Evolutionary conservation across 805 yeast species (phyloP).

Genomic region (Zygosaccharomyces gambellarensis): DNA sequence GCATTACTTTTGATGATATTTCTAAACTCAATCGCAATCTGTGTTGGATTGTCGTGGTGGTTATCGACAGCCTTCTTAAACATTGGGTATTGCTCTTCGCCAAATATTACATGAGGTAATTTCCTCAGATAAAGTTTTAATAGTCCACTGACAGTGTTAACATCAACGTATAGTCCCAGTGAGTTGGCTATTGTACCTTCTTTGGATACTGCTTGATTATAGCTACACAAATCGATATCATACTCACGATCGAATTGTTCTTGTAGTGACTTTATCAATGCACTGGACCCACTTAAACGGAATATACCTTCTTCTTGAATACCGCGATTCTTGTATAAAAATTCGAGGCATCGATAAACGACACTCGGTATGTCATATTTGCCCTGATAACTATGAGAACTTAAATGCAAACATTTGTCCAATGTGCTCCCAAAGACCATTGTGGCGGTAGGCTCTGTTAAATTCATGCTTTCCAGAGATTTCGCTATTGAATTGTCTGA

Average conservation of each 20-base stretch:
- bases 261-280: constrained; percentile 63
- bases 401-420: constrained; percentile 45
- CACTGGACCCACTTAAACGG: constrained; percentile 82
- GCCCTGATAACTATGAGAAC: constrained; percentile 40
- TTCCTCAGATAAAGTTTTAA: constrained; percentile 78
- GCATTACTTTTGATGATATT: constrained; percentile 29
- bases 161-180: constrained; percentile 47
- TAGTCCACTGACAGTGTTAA: constrained; percentile 82
- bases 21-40: constrained; percentile 32
- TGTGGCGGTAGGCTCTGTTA: constrained; percentile 25
- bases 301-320: constrained; percentile 87
- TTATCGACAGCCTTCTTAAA: constrained; percentile 37
- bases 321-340: constrained; percentile 60
- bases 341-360: constrained; percentile 68
- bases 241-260: constrained; percentile 60
- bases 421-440: constrained; percentile 65
- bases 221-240: constrained; percentile 60
- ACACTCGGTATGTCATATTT: constrained; percentile 59
- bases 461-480: constrained; percentile 31
- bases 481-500: constrained; percentile 26
- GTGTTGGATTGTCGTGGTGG: constrained; percentile 29
- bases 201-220: constrained; percentile 22
- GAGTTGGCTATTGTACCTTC: constrained; percentile 19
- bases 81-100: constrained; percentile 43
- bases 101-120: constrained; percentile 63